A percentile compares a stretch with the other conserved stretches of the same genome.
Evolutionary conservation across 257 asterid species (phyloP).

Genomic region (Solanum peruvianum): DNA sequence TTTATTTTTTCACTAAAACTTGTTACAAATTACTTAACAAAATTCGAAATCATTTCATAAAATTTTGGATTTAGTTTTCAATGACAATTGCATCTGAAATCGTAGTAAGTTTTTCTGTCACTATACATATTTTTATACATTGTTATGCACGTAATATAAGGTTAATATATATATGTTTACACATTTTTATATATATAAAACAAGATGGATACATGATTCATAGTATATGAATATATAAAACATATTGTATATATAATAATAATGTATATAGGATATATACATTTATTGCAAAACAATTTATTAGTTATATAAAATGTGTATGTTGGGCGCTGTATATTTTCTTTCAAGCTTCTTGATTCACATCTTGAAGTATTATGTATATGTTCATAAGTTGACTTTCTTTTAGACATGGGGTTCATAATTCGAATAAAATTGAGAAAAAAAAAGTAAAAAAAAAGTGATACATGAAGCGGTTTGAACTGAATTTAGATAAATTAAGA

Average conservation of each 20-base stretch:
- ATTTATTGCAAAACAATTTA: neutral
- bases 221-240: neutral
- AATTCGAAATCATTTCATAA: neutral
- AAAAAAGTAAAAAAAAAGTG: neutral
- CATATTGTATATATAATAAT: neutral
- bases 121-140: neutral
- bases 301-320: neutral
- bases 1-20: too few species aligned
- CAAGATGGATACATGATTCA: neutral
- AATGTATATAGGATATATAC: neutral
- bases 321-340: neutral
- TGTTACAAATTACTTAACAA: neutral
- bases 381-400: neutral
- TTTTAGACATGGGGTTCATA: neutral
- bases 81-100: neutral
- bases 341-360: too few species aligned
- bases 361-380: neutral
- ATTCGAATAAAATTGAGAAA: neutral
- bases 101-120: neutral
- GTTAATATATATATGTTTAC: neutral
- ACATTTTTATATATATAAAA: neutral
- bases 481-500: neutral
- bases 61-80: neutral
- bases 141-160: neutral
- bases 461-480: neutral